Percentiles rank a stretch among this genome's conserved stretches.
Conservation (phyloP, 345 rosid genomes). For the Limnanthes douglasii region DNA sequence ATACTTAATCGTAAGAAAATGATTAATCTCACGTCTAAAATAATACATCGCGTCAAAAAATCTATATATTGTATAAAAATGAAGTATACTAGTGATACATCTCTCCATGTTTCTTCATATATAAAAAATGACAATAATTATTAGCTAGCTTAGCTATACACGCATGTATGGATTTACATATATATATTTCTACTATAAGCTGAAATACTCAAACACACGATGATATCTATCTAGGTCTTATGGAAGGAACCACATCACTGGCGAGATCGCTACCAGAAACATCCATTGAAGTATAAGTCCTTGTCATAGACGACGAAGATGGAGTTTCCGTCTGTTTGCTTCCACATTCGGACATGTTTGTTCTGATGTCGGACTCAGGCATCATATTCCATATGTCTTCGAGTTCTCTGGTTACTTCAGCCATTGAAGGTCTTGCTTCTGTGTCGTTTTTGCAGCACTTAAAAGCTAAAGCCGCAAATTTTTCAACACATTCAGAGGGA, state of each 20-base stretch:
- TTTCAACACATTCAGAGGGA: constrained; percentile 73
- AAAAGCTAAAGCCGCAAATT: constrained; percentile 54
- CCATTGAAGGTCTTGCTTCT: constrained; percentile 78
- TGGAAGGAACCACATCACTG: constrained; percentile 56
- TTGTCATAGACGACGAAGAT: constrained; percentile 31
- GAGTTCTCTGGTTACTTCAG: constrained; percentile 73
- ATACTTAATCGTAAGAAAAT: no score
- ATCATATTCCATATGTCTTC: constrained; percentile 50
- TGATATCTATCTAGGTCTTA: constrained; percentile 54
- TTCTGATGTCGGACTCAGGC: constrained; percentile 31
- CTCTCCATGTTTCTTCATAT: no score
- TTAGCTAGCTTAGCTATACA: no score
- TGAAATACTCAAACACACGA: no score
- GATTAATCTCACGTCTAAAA: no score
- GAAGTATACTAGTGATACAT: no score
- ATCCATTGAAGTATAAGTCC: constrained; percentile 50
- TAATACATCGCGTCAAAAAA: no score
- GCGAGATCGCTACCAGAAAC: constrained; percentile 86
- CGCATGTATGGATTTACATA: no score
- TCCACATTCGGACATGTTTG: constrained; percentile 7
- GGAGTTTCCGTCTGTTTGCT: constrained; percentile 4
- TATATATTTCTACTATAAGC: no score
- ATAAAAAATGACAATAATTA: no score
- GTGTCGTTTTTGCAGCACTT: constrained; percentile 68
- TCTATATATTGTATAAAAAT: no score